Evolutionary conservation across 805 yeast species (phyloP).

Genomic region (Metschnikowia sp.): DNA sequence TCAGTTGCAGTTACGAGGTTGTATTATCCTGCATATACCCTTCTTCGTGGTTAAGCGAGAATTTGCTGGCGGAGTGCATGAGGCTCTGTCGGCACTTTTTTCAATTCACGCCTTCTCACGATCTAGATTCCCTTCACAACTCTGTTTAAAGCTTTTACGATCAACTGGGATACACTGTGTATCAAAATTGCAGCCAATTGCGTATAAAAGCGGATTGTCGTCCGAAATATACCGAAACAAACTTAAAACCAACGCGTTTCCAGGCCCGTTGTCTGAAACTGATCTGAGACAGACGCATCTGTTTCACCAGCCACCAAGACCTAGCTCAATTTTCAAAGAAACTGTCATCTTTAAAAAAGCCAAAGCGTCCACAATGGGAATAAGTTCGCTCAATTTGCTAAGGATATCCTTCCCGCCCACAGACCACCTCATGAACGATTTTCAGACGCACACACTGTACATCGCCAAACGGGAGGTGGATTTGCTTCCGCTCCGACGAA

Average conservation of each 20-base stretch:
- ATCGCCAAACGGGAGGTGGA: conserved; percentile 7
- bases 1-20: neutral
- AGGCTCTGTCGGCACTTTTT: neutral
- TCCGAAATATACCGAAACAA: too few species aligned
- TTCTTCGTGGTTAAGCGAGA: neutral
- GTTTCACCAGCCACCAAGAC: neutral
- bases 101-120: too few species aligned
- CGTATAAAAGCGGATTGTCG: too few species aligned
- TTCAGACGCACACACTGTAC: conserved; percentile 8
- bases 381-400: neutral
- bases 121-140: too few species aligned
- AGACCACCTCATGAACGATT: conserved; percentile 2
- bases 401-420: neutral
- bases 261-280: too few species aligned
- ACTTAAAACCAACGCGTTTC: too few species aligned
- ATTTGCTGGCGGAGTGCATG: neutral
- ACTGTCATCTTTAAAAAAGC: neutral
- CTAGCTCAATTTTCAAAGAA: neutral
- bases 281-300: too few species aligned
- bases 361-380: neutral
- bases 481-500: conserved; percentile 14
- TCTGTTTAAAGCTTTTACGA: too few species aligned
- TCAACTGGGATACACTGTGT: too few species aligned
- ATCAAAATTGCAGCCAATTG: too few species aligned
- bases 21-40: neutral